Evolutionary conservation across 2,329 filamentous ascomycete genomes (phyloP).

Genomic region (Teratosphaeria epicoccoides): DNA sequence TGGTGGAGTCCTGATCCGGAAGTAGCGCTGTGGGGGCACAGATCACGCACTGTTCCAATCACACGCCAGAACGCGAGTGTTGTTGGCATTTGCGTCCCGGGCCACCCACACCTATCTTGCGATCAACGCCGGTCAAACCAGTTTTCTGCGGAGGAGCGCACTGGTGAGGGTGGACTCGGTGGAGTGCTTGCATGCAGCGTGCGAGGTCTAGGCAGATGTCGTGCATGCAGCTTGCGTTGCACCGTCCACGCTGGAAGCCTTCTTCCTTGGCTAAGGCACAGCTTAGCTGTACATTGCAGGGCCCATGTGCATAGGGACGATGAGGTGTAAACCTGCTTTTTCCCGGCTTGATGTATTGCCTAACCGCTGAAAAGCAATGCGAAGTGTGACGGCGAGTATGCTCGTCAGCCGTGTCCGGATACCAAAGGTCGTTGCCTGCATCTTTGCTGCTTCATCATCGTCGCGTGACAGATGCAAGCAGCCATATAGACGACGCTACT

Average conservation of each 20-base stretch:
- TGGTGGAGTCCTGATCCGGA: not conserved
- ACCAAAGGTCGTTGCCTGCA: not conserved
- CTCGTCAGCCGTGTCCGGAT: too few species aligned
- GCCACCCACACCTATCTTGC: not conserved
- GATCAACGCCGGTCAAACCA: not conserved
- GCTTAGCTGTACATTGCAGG: not conserved
- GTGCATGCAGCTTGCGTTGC: not conserved
- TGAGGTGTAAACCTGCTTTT: not conserved
- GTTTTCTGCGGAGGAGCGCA: not conserved
- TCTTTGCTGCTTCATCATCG: not conserved
- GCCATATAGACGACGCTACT: too few species aligned
- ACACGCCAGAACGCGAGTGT: not conserved
- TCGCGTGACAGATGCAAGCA: not conserved
- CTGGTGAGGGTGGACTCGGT: not conserved
- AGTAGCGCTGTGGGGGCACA: not conserved
- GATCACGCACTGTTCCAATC: not conserved
- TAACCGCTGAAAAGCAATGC: too few species aligned
- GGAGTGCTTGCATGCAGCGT: not conserved
- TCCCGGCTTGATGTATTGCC: not conserved
- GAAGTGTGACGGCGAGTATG: too few species aligned
- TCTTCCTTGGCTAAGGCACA: not conserved
- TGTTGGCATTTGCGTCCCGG: not conserved
- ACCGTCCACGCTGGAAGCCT: not conserved
- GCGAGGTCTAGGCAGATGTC: not conserved
- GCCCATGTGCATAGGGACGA: not conserved